Base-by-base conservation (phyloP, 805 yeast genomes). In the Barnettozyma vustinii region DNA sequence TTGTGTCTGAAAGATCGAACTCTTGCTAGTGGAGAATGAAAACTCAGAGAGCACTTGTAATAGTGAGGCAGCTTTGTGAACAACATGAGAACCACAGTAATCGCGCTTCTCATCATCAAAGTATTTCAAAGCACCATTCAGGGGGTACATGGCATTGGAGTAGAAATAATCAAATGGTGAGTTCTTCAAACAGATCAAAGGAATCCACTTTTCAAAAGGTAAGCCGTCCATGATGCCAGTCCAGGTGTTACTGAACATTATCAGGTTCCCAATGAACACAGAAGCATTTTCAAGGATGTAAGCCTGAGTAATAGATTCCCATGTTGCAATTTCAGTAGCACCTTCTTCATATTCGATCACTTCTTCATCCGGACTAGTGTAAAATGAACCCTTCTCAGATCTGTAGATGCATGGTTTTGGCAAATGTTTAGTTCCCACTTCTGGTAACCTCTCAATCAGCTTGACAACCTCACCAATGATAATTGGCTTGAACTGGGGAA, bases 401-500 rank as follows among this genome's bases (percentile, higher is more conserved):
- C 69, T 68, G 53, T 74, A 80, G 46, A 81, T 75, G 41, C 65
- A 60, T 6, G 76, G 64, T 0, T 74, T 74, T 4, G 66, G 58
- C 54, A 79, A 67, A 7, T 56, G 50, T 2, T 60, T 57, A 15
- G 61, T 56, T 1, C 73, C 73, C 27, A 58, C 55, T 0, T 42
- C 48, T 0, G 85, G 80, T 9, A 81, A 61, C 9, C 68, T 64
- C 23, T 70, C 64, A 1, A 83, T 68, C n/a, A 83, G 54, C 0
- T 58, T 55, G 2, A 71, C 66, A 42, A 82, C 67, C 45, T 79
- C 78, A 3, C 70, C 65, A 45, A 79, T 64, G 20, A 90, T 79
- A 0, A 66, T 58, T 0, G 85, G 82, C 44, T 85, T 81, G 51
- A 89, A 70, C 2, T 76, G 80, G 1, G 96, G 87, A 59, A 87